A percentile compares a stretch with the other conserved stretches of the same genome.
These are phyloP conservation scores for Coprinellus micaceus DNA, from an alignment of 768 basidiomycete species.

Conservation along the genomic window DNA sequence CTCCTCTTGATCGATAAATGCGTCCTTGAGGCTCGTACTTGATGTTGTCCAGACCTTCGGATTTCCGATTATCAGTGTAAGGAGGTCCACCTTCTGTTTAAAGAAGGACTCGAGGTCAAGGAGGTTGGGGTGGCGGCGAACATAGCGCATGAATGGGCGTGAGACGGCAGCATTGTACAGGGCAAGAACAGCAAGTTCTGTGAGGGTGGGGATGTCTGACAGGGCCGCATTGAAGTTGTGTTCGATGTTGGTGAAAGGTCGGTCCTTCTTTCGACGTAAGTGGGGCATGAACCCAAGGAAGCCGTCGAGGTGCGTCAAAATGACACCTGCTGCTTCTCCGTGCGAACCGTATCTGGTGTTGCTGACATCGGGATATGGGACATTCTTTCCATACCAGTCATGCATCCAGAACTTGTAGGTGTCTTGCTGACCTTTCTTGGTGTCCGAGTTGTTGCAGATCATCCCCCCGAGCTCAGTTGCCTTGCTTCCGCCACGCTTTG, in stretches of 20 bases:
- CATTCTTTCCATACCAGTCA: not conserved
- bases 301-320: conserved; percentile 9
- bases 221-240: conserved; percentile 21
- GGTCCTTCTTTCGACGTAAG: conserved; percentile 17
- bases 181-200: conserved; percentile 21
- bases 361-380: conserved; percentile 20
- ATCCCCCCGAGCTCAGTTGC: not conserved
- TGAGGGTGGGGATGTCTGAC: conserved; percentile 21
- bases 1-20: conserved; percentile 11
- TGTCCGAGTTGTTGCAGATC: not conserved
- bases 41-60: conserved; percentile 15
- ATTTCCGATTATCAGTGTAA: conserved; percentile 13
- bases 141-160: conserved; percentile 22
- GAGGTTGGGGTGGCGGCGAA: conserved; percentile 18
- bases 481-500: conserved; percentile 4
- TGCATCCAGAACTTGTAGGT: conserved; percentile 10
- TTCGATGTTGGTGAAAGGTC: conserved; percentile 23
- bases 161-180: conserved; percentile 19
- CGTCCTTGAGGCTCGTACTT: conserved; percentile 7
- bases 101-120: conserved; percentile 22
- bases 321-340: conserved; percentile 13
- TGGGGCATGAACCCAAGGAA: conserved; percentile 18
- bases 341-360: conserved; percentile 18
- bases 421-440: not conserved
- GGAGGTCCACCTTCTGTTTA: conserved; percentile 9